phyloP scores from a whole-genome alignment of 345 rosid genomes.

The Camelina laxa region DNA sequence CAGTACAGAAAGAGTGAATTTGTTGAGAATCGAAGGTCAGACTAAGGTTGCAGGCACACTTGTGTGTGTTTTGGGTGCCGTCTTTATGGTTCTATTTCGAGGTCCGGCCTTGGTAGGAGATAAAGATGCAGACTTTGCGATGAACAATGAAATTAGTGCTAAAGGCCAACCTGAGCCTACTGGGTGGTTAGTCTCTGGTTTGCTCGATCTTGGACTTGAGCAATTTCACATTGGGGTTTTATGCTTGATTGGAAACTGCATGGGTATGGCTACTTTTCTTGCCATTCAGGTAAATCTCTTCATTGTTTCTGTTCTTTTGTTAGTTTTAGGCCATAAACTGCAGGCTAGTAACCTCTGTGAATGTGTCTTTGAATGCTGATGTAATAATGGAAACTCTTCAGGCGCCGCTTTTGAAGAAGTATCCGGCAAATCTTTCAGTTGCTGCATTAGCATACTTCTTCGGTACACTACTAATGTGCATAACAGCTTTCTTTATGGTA shows the following conservation, averaged over 20 bases:
- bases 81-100: conserved; percentile 82
- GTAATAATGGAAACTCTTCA: conserved; percentile 43
- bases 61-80: conserved; percentile 83
- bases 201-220: conserved; percentile 67
- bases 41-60: conserved; percentile 85
- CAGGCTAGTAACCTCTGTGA: conserved; percentile 20
- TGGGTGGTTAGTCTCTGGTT: conserved; percentile 74
- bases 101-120: conserved; percentile 86
- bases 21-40: conserved; percentile 88
- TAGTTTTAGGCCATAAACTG: conserved; percentile 9
- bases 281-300: conserved; percentile 77
- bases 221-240: conserved; percentile 90
- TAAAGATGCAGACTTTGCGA: conserved; percentile 54
- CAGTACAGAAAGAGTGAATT: conserved; percentile 95
- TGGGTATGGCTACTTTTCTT: conserved; percentile 94
- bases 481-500: conserved; percentile 64
- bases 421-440: conserved; percentile 87
- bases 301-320: conserved; percentile 16
- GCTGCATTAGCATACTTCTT: conserved; percentile 81
- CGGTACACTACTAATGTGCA: conserved; percentile 77
- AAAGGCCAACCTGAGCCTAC: conserved; percentile 90
- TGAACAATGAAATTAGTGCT: conserved; percentile 63
- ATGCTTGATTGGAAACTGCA: conserved; percentile 94
- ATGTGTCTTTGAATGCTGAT: conserved; percentile 22
- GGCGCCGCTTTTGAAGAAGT: conserved; percentile 83